phyloP scores from a whole-genome alignment of 169 alveolate species.

The Neospora caninum region DNA sequence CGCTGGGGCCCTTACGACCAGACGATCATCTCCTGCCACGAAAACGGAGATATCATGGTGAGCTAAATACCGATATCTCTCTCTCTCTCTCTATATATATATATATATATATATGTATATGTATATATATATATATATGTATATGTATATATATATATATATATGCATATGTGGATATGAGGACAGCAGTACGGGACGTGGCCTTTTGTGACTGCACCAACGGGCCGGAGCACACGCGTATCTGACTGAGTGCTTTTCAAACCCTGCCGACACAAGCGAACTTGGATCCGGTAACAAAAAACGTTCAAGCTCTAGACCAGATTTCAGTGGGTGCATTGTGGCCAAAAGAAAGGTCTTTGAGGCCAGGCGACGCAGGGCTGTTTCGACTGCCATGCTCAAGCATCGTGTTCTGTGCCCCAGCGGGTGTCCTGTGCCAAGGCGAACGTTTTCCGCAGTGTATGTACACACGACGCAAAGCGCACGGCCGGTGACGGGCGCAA shows the following conservation, averaged over 20 bases:
- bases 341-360: too few species aligned
- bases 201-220: background rate
- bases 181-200: background rate
- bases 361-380: too few species aligned
- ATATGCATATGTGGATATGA: background rate
- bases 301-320: background rate
- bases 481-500: too few species aligned
- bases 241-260: too few species aligned
- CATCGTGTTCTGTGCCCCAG: too few species aligned
- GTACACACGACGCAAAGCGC: background rate
- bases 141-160: background rate
- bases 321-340: too few species aligned
- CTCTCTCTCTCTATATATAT: background rate
- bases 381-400: too few species aligned
- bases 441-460: background rate
- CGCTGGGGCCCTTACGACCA: constrained; percentile 92
- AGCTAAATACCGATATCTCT: background rate
- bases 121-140: background rate
- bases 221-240: too few species aligned
- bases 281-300: background rate
- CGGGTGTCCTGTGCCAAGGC: too few species aligned
- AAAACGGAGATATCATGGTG: constrained; percentile 85
- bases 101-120: background rate
- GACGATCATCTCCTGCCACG: constrained; percentile 87
- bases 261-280: too few species aligned